Evolutionary conservation across 148 eudicot genomes (phyloP), one percentile per base, ranked within the genome.

Genomic region (Arbutus unedo): DNA sequence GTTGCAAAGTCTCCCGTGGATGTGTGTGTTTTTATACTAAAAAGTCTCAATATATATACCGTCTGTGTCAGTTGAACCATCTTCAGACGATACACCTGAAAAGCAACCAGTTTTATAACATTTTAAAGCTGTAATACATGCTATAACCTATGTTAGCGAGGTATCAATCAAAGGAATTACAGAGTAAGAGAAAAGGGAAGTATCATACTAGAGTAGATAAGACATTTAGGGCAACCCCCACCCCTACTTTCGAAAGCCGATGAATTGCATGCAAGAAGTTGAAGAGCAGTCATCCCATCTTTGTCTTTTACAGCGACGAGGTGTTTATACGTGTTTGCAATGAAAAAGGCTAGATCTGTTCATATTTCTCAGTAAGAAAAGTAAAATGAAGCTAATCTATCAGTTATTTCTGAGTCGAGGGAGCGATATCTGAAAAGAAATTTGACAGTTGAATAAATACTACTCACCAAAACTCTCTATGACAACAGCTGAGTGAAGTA

Each of bases 231-330:
- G 71, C 0, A 59, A 19, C 71, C 23, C 21, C 21, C 51, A 2
- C 53, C 25, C 45, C 71, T 67, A 5, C 14, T 11, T 43, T 57
- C 1, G n/a, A 82, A 62, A 19, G 71, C 75, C 1, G 44, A 38
- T 56, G 77, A 41, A 49, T 56, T 82, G 57, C 70, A 73, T 3
- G 79, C 71, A 8, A 82, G 84, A 82, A 76, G 84, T 66, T 82
- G 84, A 64, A 82, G 84, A 76, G 80, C 74, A 47, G 80, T 82
- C 84, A 82, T 82, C 43, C 59, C 64, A 41, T 76, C 44, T 4
- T 31, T 60, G 53, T 82, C 75, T 68, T 64, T 11, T 6, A 6
- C 43, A 13, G 0, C 0, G 19, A 82, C 73, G 18, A 82, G 38
- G 18, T 50, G 2, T 49, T 9, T 23, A 21, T 82, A 49, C 47